Percentiles rank a stretch among this genome's conserved stretches.
Evolutionary conservation across 169 alveolate genomes (phyloP).

Genomic region (Cytauxzoon felis): DNA sequence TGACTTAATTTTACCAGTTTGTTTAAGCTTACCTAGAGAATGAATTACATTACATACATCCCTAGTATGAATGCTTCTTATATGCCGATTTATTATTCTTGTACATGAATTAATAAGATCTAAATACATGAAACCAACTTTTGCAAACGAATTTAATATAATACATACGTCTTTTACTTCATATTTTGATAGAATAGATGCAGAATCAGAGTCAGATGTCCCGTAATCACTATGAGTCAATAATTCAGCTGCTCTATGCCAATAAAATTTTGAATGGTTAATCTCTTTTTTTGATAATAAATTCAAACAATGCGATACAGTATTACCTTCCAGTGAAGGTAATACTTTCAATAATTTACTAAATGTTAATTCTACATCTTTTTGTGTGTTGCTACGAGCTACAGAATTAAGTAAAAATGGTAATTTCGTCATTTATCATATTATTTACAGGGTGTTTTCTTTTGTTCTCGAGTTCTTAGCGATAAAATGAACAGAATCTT

Average conservation of each 20-base stretch:
- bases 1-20: background rate
- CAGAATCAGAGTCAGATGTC: background rate
- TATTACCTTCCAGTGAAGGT: constrained; percentile 44
- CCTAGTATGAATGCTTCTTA: constrained; percentile 12
- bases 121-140: constrained; percentile 12
- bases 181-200: constrained; percentile 12
- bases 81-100: constrained; percentile 10
- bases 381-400: constrained; percentile 9
- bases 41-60: constrained; percentile 24
- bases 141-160: constrained; percentile 56
- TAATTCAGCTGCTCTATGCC: constrained; percentile 26
- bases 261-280: constrained; percentile 10
- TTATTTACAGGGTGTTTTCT: too few relatives aligned
- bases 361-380: constrained; percentile 45
- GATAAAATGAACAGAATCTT: too few relatives aligned
- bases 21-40: constrained; percentile 22
- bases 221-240: background rate
- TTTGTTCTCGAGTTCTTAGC: too few relatives aligned
- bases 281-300: constrained; percentile 50
- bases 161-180: constrained; percentile 45
- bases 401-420: constrained; percentile 54
- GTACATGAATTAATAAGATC: constrained; percentile 10
- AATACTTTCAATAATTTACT: constrained; percentile 16
- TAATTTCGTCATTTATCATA: too few relatives aligned
- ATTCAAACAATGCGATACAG: constrained; percentile 43